Evolutionary conservation across 2,329 filamentous ascomycete species (phyloP).

Genomic region (Rhynchosporium graminicola): DNA sequence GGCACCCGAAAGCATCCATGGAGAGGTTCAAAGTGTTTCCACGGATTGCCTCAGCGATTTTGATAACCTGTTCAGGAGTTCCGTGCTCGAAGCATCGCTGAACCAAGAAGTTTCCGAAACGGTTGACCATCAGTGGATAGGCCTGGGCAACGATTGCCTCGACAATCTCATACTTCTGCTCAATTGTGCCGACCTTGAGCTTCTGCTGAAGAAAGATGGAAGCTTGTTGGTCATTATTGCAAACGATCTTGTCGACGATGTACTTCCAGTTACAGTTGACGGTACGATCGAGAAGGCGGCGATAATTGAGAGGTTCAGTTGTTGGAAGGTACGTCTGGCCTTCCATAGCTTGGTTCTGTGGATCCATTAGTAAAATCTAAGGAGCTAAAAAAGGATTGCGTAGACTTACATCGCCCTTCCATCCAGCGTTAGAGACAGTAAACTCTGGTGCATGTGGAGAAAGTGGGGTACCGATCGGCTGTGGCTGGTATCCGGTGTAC

Average conservation of each 20-base stretch:
- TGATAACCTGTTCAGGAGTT: slow-evolving; percentile 88
- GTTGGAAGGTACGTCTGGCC: slow-evolving; percentile 80
- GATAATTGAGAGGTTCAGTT: slow-evolving; percentile 93
- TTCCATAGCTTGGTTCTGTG: slow-evolving; percentile 52
- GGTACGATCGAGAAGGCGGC: slow-evolving; percentile 89
- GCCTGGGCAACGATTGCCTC: slow-evolving; percentile 94
- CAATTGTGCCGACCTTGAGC: slow-evolving; percentile 90
- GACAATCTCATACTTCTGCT: slow-evolving; percentile 97
- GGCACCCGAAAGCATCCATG: slow-evolving; percentile 98
- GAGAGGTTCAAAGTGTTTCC: slow-evolving; percentile 92
- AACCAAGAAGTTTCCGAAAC: slow-evolving; percentile 97
- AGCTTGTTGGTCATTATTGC: slow-evolving; percentile 98
- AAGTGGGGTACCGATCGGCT: slow-evolving; percentile 63
- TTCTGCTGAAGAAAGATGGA: slow-evolving; percentile 99
- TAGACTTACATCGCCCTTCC: slow-evolving; percentile 40
- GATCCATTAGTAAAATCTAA: slow-evolving; percentile 36
- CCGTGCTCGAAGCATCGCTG: slow-evolving; percentile 99
- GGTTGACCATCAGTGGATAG: slow-evolving; percentile 95
- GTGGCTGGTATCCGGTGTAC: slow-evolving; percentile 48
- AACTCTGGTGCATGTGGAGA: slow-evolving; percentile 77
- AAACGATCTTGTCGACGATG: slow-evolving; percentile 99
- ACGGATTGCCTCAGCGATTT: slow-evolving; percentile 91
- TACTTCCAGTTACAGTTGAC: slow-evolving; percentile 99
- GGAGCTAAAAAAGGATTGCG: slow-evolving; percentile 18
- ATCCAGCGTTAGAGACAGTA: slow-evolving; percentile 51